phyloP scores from a whole-genome alignment of 2,329 filamentous ascomycete genomes.

The Aspergillus uvarum region DNA sequence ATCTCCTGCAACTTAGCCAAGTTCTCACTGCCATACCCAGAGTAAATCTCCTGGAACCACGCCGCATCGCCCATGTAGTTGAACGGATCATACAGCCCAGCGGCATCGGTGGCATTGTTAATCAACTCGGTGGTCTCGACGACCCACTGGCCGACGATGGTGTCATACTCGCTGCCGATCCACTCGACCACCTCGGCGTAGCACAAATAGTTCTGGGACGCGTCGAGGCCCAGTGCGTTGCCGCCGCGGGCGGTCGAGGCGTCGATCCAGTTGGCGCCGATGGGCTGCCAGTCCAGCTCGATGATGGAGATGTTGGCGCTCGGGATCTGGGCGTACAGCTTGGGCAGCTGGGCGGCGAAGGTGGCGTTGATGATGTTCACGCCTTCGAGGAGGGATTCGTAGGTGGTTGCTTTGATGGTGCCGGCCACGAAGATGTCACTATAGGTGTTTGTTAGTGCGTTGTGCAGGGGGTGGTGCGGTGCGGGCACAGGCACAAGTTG shows the following conservation, averaged over 20 bases:
- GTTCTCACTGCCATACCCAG: conserved; percentile 38
- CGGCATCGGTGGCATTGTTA: conserved; percentile 28
- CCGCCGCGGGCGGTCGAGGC: conserved; percentile 27
- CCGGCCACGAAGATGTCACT: conserved; percentile 40
- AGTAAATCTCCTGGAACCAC: conserved; percentile 38
- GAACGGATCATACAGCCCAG: conserved; percentile 31
- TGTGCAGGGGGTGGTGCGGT: too few species aligned
- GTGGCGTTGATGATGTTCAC: conserved; percentile 42
- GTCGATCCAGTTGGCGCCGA: conserved; percentile 38
- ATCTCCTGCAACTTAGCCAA: conserved; percentile 29
- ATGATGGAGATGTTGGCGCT: conserved; percentile 42
- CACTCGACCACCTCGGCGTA: conserved; percentile 41
- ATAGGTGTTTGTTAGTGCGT: too few species aligned
- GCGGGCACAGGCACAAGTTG: too few species aligned
- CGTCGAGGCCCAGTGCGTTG: conserved; percentile 29
- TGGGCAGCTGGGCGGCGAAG: conserved; percentile 41
- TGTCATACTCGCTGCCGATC: conserved; percentile 28
- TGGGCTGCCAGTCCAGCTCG: conserved; percentile 41
- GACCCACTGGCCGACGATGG: conserved; percentile 34
- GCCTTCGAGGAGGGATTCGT: conserved; percentile 36
- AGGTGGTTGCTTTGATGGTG: conserved; percentile 31
- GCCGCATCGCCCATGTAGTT: conserved; percentile 37
- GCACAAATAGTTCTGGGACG: conserved; percentile 40
- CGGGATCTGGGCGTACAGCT: conserved; percentile 36
- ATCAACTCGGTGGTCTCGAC: conserved; percentile 31